These are phyloP conservation scores for Psilocybe sp. DNA, from an alignment of 768 basidiomycete genomes.

Conservation along the genomic window DNA sequence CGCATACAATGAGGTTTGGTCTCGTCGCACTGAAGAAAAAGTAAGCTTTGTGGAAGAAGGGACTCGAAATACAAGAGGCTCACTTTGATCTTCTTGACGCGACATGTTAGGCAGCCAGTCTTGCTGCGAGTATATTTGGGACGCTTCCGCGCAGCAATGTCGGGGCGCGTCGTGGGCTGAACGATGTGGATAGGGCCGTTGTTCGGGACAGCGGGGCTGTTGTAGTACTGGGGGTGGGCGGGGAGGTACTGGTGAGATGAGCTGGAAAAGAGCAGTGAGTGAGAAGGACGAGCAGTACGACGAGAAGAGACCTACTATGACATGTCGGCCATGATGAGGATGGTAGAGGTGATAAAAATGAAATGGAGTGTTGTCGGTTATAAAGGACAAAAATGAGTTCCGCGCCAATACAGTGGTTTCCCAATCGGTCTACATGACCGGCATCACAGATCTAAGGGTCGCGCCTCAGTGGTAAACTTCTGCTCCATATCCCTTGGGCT, in stretches of 20 bases:
- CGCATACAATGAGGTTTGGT: conserved; percentile 84
- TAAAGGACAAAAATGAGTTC: conserved; percentile 41
- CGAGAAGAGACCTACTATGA: conserved; percentile 45
- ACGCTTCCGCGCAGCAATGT: conserved; percentile 62
- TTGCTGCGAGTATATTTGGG: conserved; percentile 95
- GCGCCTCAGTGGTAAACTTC: conserved; percentile 40
- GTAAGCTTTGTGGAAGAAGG: neutral
- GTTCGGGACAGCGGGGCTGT: conserved; percentile 17
- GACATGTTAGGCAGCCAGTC: conserved; percentile 91
- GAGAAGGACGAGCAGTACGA: conserved; percentile 6
- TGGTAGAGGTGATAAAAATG: conserved; percentile 35
- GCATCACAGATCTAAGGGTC: conserved; percentile 73
- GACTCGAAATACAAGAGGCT: conserved; percentile 16
- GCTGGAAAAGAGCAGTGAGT: conserved; percentile 25
- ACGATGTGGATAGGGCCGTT: conserved; percentile 45
- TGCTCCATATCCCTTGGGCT: conserved; percentile 42
- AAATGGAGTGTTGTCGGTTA: conserved; percentile 19
- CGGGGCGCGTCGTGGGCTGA: conserved; percentile 45
- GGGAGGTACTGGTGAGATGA: conserved; percentile 39
- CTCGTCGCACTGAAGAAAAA: conserved; percentile 74
- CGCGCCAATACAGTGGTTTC: conserved; percentile 38
- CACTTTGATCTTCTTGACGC: conserved; percentile 94
- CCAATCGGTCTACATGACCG: conserved; percentile 54
- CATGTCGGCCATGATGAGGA: conserved; percentile 48
- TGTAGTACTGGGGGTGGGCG: conserved; percentile 36